Evolutionary conservation across 257 asterid species (phyloP).

Genomic region (Cordia subcordata): DNA sequence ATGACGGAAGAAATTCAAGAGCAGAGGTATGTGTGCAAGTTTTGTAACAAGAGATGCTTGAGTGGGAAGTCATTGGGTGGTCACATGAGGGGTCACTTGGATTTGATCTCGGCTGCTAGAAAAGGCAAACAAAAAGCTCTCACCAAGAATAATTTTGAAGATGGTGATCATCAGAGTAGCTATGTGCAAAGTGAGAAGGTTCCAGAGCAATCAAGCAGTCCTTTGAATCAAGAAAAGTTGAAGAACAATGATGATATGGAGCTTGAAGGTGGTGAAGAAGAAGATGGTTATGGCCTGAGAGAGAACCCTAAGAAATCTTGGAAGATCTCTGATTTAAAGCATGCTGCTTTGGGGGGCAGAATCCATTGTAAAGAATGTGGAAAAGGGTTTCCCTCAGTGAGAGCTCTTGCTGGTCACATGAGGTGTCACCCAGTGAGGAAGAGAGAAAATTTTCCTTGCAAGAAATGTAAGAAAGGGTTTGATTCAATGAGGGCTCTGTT

Average conservation of each 20-base stretch:
- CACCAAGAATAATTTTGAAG: slow-evolving; percentile 21
- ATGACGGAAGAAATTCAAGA: slow-evolving; percentile 41
- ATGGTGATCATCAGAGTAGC: slow-evolving; percentile 16
- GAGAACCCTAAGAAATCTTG: slow-evolving; percentile 77
- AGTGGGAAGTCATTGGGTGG: slow-evolving; percentile 93
- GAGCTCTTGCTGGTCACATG: slow-evolving; percentile 83
- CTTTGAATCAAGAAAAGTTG: slow-evolving; percentile 26
- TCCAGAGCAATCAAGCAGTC: slow-evolving; percentile 24
- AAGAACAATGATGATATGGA: slow-evolving; percentile 10
- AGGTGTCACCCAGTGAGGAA: slow-evolving; percentile 57
- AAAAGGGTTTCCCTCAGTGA: slow-evolving; percentile 47
- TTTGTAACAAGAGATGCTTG: slow-evolving; percentile 55
- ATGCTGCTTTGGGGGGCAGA: slow-evolving; percentile 4
- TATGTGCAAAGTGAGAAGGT: slow-evolving; percentile 5
- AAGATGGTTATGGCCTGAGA: slow-evolving; percentile 48
- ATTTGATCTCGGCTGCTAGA: slow-evolving; percentile 56
- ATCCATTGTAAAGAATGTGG: slow-evolving; percentile 61
- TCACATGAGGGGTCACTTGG: slow-evolving; percentile 79
- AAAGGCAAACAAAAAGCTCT: slow-evolving; percentile 25
- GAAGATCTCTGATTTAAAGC: slow-evolving; percentile 45
- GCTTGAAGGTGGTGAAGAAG: slow-evolving; percentile 28
- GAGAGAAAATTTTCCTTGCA: slow-evolving; percentile 34
- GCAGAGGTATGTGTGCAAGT: slow-evolving; percentile 55
- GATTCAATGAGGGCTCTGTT: slow-evolving; percentile 65
- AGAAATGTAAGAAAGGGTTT: slow-evolving; percentile 65